A percentile compares a stretch with the other conserved stretches of the same genome.
Conservation (phyloP, 345 rosid genomes). For the Viola odorata region DNA sequence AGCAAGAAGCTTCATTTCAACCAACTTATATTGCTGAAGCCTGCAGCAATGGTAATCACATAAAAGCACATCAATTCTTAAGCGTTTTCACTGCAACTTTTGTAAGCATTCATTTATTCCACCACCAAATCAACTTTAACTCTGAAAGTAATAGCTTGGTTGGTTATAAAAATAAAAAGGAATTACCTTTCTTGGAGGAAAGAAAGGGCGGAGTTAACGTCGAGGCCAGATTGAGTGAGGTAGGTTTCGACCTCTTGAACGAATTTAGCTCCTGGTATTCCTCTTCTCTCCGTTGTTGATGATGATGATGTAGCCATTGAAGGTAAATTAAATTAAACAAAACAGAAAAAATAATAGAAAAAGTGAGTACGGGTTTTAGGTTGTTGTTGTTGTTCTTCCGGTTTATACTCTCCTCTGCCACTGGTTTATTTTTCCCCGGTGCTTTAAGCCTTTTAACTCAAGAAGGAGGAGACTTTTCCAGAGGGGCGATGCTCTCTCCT, state of each 20-base stretch:
- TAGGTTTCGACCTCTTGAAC: constrained; percentile 75
- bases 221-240: constrained; percentile 62
- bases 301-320: constrained; percentile 29
- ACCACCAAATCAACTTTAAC: no score
- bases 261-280: constrained; percentile 84
- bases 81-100: neutral
- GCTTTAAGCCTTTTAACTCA: no score
- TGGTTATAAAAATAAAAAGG: neutral
- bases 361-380: neutral
- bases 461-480: no score
- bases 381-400: neutral
- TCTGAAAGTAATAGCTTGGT: neutral
- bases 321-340: neutral
- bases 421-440: neutral
- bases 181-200: constrained; percentile 84
- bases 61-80: neutral
- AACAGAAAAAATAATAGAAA: neutral
- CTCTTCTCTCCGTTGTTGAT: constrained; percentile 66
- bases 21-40: constrained; percentile 79
- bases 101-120: no score
- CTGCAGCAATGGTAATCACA: constrained; percentile 27
- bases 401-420: neutral
- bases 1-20: constrained; percentile 87
- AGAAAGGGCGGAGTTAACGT: constrained; percentile 75
- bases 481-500: no score